Evolutionary conservation across 305 asterid species (phyloP), one percentile per base, ranked within the genome.

Genomic region (Petunia hybrid): DNA sequence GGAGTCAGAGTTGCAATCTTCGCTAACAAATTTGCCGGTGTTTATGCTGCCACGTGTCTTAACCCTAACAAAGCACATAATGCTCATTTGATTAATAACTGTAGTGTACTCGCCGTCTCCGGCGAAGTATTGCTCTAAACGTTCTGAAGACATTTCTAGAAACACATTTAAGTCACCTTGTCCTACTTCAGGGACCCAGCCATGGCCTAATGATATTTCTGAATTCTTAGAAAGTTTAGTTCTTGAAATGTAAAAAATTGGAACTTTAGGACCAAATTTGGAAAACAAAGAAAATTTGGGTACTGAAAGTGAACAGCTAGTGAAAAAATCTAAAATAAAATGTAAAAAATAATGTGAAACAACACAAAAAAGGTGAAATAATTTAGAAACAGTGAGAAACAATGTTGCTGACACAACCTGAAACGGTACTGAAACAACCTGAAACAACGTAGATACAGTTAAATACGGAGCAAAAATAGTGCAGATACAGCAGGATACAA

Each of bases 11-110:
- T 94, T 53, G 82, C 91, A n/a, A 93, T 94, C 36, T 93, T 93
- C 85, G 95, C 98, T 71, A 94, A 94, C 86, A 94, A 94, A 61
- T 89, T 91, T 85, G 97, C 98, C 46, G 92, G 95, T 16, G 93
- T 91, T 6, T 93, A 91, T 85, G 95, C 98, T 57, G 93, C 97
- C 77, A 89, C 93, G 39, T 94, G 98, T 77, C 92, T 93, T 86
- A 89, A 88, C 79, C 82, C 91, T 0, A 91, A 45, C 48, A 97
- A 94, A 1, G 97, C 94, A 45, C 79, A 69, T 9, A 93, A 93
- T 82, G 87, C 98, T 61, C 83, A 97, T 31, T 94, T 97, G 42
- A 94, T 94, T 88, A 93, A 81, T 85, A 90, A 91, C 35, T 88
- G 92, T 90, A 93, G 92, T 82, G 97, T 94, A 75, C 91, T 94